Base-by-base conservation (phyloP, 2,329 filamentous ascomycete species). In the Monilinia fructicola region DNA sequence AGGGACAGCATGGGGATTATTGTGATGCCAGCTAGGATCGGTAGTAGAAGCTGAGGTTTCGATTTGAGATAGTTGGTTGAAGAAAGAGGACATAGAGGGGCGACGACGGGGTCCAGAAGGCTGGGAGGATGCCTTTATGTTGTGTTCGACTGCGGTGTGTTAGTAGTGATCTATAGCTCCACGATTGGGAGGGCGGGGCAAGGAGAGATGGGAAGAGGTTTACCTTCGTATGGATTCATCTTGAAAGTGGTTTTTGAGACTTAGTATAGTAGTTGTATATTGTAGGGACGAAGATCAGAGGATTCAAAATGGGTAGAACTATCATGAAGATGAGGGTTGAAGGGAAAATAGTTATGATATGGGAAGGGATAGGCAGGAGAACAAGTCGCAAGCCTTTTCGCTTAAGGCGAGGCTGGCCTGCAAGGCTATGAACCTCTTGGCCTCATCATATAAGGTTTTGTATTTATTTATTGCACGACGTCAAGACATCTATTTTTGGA, bases 71-170 rank as follows among this genome's bases (percentile, higher is more conserved):
- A 88, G 79, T 69, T 83, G 81, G 76, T 83, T 78, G 68, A 87
- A 83, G 74, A 88, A 89, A 69, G 83, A 84, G 63, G 85, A 82
- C 87, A 89, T 89, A 78, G 88, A 85, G 69, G 85, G 78, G 52
- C 87, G 85, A 12, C 81, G 80, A 31, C 58, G 64, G 11, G 59
- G 78, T 78, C 67, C 79, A 31, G 77, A 75, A 58, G 81, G 70
- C 5, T 65, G 54, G 7, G 35, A 2, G 2, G 31, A 64, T 67
- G 81, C 76, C 72, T 83, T 81, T 77, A 89, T 85, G 75, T 85
- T 85, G 79, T 89, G 87, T 76, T 89, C 87, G 75, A 89, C 87
- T 89, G 54, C 46, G 66, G 40, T 2, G n/a, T n/a, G 12, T 42
- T 28, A 66, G 67, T 28, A 66, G 67, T 70, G 71, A 69, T 60